A percentile compares a stretch with the other conserved stretches of the same genome.
Evolutionary conservation across 805 yeast species (phyloP).

Genomic region (Brettanomyces bruxellensis): DNA sequence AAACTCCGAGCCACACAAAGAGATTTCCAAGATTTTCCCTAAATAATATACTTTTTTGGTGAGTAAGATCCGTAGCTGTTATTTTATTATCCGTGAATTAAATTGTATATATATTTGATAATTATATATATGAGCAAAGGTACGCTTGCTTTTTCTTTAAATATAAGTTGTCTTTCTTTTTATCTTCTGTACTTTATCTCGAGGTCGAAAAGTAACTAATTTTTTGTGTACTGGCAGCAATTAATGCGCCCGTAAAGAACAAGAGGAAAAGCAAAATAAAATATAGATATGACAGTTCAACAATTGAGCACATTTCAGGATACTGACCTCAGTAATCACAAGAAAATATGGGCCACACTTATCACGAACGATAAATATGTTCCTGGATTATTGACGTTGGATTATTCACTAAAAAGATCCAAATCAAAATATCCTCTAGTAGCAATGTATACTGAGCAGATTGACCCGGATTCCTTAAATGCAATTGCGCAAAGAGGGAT

Average conservation of each 20-base stretch:
- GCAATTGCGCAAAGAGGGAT: slow-evolving; percentile 32
- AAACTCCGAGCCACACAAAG: no score
- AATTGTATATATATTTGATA: no score
- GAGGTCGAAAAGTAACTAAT: no score
- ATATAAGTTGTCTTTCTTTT: no score
- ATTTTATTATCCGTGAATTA: no score
- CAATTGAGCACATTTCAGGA: background rate
- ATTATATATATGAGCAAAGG: no score
- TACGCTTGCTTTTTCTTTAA: no score
- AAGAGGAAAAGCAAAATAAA: background rate
- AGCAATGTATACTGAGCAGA: slow-evolving; percentile 43
- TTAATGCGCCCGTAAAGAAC: background rate
- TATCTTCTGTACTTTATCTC: no score
- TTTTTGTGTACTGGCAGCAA: no score
- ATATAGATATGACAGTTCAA: background rate
- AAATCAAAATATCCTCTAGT: slow-evolving; percentile 42
- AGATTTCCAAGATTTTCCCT: no score
- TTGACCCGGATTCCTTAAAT: slow-evolving; percentile 30
- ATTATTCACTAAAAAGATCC: slow-evolving; percentile 34
- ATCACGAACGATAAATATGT: slow-evolving; percentile 44
- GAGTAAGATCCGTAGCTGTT: no score
- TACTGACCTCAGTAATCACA: slow-evolving; percentile 2
- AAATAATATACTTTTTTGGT: no score
- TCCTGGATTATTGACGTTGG: slow-evolving; percentile 41
- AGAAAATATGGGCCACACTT: slow-evolving; percentile 45